A percentile compares a stretch with the other conserved stretches of the same genome.
Evolutionary conservation across 1,284 basidiomycete genomes (phyloP).

Genomic region (Uromyces viciae-fabae): DNA sequence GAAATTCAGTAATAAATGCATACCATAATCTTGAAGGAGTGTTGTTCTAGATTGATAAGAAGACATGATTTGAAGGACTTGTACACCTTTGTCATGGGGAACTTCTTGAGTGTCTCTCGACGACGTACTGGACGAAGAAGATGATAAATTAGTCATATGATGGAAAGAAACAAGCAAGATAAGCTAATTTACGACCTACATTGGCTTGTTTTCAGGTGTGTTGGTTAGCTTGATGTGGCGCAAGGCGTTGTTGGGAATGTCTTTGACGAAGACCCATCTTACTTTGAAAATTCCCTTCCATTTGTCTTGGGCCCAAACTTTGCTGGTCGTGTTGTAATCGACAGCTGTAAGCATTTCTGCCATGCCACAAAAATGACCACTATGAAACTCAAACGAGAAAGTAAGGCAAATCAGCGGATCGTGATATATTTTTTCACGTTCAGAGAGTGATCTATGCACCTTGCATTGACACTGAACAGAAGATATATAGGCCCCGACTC

Average conservation of each 20-base stretch:
- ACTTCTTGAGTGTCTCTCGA: slow-evolving; percentile 72
- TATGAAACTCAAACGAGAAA: slow-evolving; percentile 52
- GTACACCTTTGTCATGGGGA: slow-evolving; percentile 84
- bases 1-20: neutral
- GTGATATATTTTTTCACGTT: no score
- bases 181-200: slow-evolving; percentile 54
- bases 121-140: slow-evolving; percentile 19
- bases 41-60: slow-evolving; percentile 84
- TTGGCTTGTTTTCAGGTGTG: slow-evolving; percentile 91
- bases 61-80: slow-evolving; percentile 89
- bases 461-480: slow-evolving; percentile 93
- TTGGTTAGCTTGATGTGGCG: slow-evolving; percentile 70
- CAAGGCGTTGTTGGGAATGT: slow-evolving; percentile 80
- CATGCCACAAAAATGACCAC: slow-evolving; percentile 93
- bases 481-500: slow-evolving; percentile 76
- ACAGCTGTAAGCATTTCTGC: slow-evolving; percentile 90
- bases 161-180: neutral
- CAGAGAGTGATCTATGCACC: slow-evolving; percentile 56
- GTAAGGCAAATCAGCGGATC: neutral
- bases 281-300: slow-evolving; percentile 98
- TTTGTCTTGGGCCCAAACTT: slow-evolving; percentile 95
- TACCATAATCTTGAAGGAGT: slow-evolving; percentile 66
- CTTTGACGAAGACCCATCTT: slow-evolving; percentile 89
- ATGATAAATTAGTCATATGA: neutral
- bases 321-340: slow-evolving; percentile 77